A percentile compares a stretch with the other conserved stretches of the same genome.
These are phyloP conservation scores for Neopestalotiopsis sp. DNA, from an alignment of 2,329 filamentous ascomycete species.

Conservation along the genomic window DNA sequence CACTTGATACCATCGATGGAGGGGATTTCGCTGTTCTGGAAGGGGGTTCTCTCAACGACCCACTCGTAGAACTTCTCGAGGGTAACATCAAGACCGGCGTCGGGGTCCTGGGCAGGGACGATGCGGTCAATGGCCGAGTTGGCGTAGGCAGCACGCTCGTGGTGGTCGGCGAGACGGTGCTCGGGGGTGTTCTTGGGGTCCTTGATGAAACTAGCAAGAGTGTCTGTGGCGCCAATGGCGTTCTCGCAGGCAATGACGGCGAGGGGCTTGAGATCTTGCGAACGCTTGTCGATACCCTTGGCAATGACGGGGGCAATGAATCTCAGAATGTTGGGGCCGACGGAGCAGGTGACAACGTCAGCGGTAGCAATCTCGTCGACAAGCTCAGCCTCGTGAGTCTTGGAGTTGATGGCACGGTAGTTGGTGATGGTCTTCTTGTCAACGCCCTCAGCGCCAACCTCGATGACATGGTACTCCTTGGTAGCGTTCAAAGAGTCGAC, in stretches of 20 bases:
- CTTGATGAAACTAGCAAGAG: constrained; percentile 82
- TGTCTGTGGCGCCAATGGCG: constrained; percentile 91
- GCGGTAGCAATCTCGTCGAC: constrained; percentile 85
- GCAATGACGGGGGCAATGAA: constrained; percentile 96
- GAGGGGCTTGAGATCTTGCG: constrained; percentile 67
- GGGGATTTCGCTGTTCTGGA: constrained; percentile 72
- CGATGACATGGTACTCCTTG: constrained; percentile 86
- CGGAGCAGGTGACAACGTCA: constrained; percentile 93
- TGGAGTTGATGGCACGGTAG: constrained; percentile 97
- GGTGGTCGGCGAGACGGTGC: constrained; percentile 69
- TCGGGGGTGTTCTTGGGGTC: constrained; percentile 72
- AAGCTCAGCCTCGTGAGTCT: constrained; percentile 79
- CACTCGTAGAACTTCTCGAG: constrained; percentile 99
- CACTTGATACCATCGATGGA: constrained; percentile 88
- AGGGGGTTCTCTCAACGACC: constrained; percentile 90
- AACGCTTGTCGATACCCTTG: constrained; percentile 84
- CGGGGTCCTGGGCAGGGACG: constrained; percentile 84
- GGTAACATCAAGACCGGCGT: constrained; percentile 85
- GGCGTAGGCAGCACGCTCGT: constrained; percentile 83
- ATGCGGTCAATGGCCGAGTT: constrained; percentile 99
- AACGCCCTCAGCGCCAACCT: constrained; percentile 86
- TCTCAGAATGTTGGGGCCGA: constrained; percentile 93
- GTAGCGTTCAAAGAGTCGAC: constrained; percentile 80
- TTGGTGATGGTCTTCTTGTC: constrained; percentile 85
- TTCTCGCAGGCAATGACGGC: constrained; percentile 98